Conservation (phyloP, 768 basidiomycete species). For the Agaricus subrufescens region DNA sequence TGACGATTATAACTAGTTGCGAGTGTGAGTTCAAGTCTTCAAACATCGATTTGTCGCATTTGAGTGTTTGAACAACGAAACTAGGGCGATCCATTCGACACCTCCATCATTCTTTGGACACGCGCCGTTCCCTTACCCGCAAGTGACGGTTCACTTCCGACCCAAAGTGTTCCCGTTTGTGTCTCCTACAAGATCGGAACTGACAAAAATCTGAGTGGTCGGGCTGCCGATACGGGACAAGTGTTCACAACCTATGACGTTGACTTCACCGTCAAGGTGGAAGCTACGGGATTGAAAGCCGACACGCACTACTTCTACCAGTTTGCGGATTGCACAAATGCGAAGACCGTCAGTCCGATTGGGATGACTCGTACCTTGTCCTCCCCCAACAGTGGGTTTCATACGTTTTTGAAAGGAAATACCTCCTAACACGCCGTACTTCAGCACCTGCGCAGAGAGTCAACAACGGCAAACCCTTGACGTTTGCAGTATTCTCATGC, state of each 20-base stretch:
- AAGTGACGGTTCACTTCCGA: conserved; percentile 25
- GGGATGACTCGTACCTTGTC: conserved; percentile 51
- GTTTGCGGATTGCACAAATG: conserved; percentile 50
- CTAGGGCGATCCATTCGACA: conserved; percentile 51
- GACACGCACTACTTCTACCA: conserved; percentile 53
- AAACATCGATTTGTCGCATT: neutral
- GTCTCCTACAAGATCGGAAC: conserved; percentile 41
- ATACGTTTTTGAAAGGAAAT: neutral
- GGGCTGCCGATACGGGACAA: conserved; percentile 37
- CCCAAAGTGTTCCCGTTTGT: conserved; percentile 50
- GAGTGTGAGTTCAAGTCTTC: conserved; percentile 31
- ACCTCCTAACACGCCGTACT: conserved; percentile 13
- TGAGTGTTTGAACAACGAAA: neutral
- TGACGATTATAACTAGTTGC: conserved; percentile 28
- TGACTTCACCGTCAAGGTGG: conserved; percentile 58
- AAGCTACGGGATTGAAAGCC: conserved; percentile 42
- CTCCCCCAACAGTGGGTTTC: conserved; percentile 34
- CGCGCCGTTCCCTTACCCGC: conserved; percentile 39
- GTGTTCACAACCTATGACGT: conserved; percentile 56
- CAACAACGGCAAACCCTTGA: conserved; percentile 46
- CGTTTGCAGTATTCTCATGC: conserved; percentile 55
- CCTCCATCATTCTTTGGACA: conserved; percentile 55
- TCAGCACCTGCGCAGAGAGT: conserved; percentile 41
- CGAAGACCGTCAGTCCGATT: conserved; percentile 36
- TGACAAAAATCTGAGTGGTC: conserved; percentile 29